Evolutionary conservation across 148 eudicot species (phyloP).

Genomic region (Fagopyrum homotropicum): DNA sequence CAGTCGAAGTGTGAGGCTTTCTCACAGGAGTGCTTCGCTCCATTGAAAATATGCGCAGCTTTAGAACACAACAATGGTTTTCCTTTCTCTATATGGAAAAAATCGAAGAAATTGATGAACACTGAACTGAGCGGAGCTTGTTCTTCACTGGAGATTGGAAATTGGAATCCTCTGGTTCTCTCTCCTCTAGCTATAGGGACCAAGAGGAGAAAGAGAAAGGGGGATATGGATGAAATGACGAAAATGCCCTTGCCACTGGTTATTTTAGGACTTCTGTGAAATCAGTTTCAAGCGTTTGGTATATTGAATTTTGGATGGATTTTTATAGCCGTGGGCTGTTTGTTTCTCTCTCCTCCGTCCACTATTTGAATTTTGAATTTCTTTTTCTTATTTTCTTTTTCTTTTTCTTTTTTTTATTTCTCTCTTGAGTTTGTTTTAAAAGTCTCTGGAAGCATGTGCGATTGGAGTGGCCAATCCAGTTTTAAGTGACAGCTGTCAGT

Average conservation of each 20-base stretch:
- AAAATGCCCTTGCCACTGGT: conserved; percentile 13
- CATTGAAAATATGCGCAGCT: not conserved
- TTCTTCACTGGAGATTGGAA: conserved; percentile 6
- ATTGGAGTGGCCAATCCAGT: not conserved
- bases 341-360: not conserved
- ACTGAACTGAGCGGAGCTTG: conserved; percentile 6
- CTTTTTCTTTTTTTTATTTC: not conserved
- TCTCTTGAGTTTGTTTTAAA: not conserved
- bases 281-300: not conserved
- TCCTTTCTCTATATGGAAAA: not conserved
- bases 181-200: conserved; percentile 9
- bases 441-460: conserved; percentile 12
- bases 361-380: conserved; percentile 12
- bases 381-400: not conserved
- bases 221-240: conserved; percentile 18
- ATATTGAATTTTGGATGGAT: not conserved
- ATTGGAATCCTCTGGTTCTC: conserved; percentile 11
- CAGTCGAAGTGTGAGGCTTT: conserved; percentile 18
- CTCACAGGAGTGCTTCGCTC: conserved; percentile 20
- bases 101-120: not conserved
- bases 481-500: conserved; percentile 11
- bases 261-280: not conserved
- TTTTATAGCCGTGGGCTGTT: conserved; percentile 6
- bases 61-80: not conserved
- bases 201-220: not conserved